Evolutionary conservation across 106 monocot species (phyloP), one percentile per base, ranked within the genome.

Genomic region (Triglochin maritima): DNA sequence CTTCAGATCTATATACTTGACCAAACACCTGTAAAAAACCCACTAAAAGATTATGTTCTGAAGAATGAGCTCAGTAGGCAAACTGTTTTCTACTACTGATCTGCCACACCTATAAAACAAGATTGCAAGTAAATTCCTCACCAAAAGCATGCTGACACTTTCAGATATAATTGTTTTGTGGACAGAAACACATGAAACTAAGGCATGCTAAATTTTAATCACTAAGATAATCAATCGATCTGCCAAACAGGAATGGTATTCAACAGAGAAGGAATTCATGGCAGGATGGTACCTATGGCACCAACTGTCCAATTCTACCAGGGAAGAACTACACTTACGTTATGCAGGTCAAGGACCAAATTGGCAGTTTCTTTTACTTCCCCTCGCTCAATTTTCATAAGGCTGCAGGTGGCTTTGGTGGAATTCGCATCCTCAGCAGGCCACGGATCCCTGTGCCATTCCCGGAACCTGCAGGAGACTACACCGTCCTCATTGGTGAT

Each of bases 321-420:
- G 63, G 72, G 43, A 62, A 44, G 44, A 72, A 72, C 62, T 72
- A 63, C 72, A 72, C 72, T 3, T 72, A 72, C 29, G 46, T 63
- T n/a, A 46, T 72, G 56, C 72, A 72, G 13, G 17, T 72, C 48
- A 72, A 72, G 13, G 72, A 72, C 53, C 72, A 72, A 63, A 72
- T 72, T 41, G 72, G 72, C 12, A 72, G 72, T 63, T 72, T 63
- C 72, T 72, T 62, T 51, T 72, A 72, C 72, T 72, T 72, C 72
- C 72, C 72, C 2, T 72, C 72, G 0, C 72, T 72, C 43, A 63
- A 49, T 13, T 63, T 72, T 52, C 63, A 72, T 63, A 72, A 72
- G 53, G 62, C 72, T 0, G 72, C 72, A 6, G 72, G 72, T 44
- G 72, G 72, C 50, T 72, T 72, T 14, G 72, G 72, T 13, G 62